Conservation (phyloP, 2,329 filamentous ascomycete genomes). For the Ilyonectria robusta region DNA sequence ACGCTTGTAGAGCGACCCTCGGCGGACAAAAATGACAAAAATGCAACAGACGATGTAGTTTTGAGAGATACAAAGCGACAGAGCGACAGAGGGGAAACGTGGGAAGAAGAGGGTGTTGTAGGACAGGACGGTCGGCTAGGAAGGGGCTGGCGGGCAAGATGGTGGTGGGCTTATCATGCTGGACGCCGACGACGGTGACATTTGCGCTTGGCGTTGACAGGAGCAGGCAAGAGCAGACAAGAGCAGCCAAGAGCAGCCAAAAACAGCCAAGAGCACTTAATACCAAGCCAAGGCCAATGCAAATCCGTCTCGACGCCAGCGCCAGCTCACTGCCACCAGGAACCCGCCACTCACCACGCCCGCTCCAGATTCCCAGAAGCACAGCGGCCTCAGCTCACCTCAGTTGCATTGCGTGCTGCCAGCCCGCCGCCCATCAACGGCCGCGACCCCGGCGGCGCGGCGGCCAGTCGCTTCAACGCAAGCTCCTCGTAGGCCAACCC, state of each 20-base stretch:
- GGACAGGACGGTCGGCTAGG: slow-evolving; percentile 25
- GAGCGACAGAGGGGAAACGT: neutral
- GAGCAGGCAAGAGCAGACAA: neutral
- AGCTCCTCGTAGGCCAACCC: neutral
- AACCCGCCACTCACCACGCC: no score
- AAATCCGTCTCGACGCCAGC: no score
- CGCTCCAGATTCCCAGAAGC: neutral
- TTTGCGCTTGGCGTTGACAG: slow-evolving; percentile 40
- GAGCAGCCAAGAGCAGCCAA: slow-evolving; percentile 7
- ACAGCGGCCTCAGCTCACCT: neutral
- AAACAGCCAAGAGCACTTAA: neutral
- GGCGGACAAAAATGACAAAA: neutral
- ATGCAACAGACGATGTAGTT: neutral
- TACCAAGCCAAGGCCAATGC: no score
- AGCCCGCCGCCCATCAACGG: neutral
- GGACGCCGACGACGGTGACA: slow-evolving; percentile 24
- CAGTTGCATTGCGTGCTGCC: neutral
- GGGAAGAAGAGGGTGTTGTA: slow-evolving; percentile 6
- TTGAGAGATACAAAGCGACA: neutral
- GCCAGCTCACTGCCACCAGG: no score
- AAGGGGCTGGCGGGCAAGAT: slow-evolving; percentile 37
- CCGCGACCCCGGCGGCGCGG: neutral
- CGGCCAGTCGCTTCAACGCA: neutral
- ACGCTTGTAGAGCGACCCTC: neutral
- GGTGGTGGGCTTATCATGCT: slow-evolving; percentile 46